Conservation (phyloP, 345 rosid species). For the Carallia brachiata region DNA sequence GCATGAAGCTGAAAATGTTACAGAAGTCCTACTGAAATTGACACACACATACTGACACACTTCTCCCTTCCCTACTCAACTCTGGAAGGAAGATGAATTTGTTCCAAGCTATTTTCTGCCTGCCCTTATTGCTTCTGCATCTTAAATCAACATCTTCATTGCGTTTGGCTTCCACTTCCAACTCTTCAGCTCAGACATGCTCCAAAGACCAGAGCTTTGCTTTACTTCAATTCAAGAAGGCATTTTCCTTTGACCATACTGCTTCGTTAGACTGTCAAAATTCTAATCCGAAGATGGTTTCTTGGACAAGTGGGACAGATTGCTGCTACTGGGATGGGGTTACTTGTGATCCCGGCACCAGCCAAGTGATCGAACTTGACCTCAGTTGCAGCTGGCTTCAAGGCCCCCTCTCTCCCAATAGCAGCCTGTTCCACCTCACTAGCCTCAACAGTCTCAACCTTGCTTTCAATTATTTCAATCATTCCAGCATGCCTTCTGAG, state of each 20-base stretch:
- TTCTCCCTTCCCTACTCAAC: too few species aligned
- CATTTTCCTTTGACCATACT: background rate
- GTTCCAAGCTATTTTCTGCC: too few species aligned
- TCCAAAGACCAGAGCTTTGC: background rate
- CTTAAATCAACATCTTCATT: background rate
- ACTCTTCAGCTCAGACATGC: background rate
- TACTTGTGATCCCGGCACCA: background rate
- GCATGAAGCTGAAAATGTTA: too few species aligned
- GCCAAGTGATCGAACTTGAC: slow-evolving; percentile 15
- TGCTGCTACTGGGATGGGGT: slow-evolving; percentile 9
- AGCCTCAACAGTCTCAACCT: slow-evolving; percentile 10
- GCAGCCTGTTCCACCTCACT: slow-evolving; percentile 10
- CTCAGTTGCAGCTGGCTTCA: slow-evolving; percentile 11
- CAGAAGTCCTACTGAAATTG: too few species aligned
- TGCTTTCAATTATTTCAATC: slow-evolving; percentile 3
- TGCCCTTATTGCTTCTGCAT: too few species aligned
- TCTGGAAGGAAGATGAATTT: too few species aligned
- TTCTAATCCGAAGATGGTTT: background rate
- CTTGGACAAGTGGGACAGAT: background rate
- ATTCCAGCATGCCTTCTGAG: slow-evolving; percentile 6
- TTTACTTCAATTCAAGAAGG: background rate
- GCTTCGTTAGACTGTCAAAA: background rate
- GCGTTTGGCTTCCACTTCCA: background rate
- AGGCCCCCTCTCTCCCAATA: slow-evolving; percentile 2
- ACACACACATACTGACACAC: too few species aligned